Conservation (phyloP, 371 early-diverging fungal species). For the Fennellomyces sp. region DNA sequence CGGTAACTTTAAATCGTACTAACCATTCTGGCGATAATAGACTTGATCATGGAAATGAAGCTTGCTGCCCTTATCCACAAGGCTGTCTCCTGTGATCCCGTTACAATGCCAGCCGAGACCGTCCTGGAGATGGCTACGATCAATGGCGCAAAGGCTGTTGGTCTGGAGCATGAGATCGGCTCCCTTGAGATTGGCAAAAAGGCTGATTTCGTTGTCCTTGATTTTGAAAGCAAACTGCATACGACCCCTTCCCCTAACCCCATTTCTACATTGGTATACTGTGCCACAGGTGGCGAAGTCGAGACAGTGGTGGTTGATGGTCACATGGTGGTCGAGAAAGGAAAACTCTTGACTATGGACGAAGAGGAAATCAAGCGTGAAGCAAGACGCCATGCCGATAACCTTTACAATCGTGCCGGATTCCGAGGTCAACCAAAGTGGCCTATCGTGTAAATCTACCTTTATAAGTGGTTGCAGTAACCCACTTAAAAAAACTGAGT, state of each 20-base stretch:
- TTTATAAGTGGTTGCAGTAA: constrained; percentile 22
- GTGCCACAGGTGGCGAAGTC: constrained; percentile 25
- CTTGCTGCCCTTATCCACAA: constrained; percentile 26
- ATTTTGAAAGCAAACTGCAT: constrained; percentile 23
- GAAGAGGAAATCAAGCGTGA: constrained; percentile 17
- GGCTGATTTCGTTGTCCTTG: constrained; percentile 29
- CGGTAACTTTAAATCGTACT: neutral
- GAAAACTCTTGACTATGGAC: constrained; percentile 23
- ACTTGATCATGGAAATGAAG: constrained; percentile 28
- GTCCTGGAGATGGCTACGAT: constrained; percentile 30
- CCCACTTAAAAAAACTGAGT: constrained; percentile 27
- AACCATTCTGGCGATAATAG: neutral
- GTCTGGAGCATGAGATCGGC: constrained; percentile 26
- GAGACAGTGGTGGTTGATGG: constrained; percentile 25
- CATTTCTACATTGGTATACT: constrained; percentile 15
- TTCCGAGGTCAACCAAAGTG: constrained; percentile 20
- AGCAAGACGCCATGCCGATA: constrained; percentile 20
- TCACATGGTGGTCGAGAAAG: constrained; percentile 17
- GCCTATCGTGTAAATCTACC: constrained; percentile 23
- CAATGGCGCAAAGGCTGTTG: constrained; percentile 30
- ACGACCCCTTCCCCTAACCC: constrained; percentile 19
- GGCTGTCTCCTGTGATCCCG: constrained; percentile 23
- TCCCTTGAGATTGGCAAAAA: constrained; percentile 26
- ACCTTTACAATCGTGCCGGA: constrained; percentile 23
- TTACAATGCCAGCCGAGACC: constrained; percentile 25